Evolutionary conservation across 495 filamentous ascomycete species (phyloP).

Genomic region (Hypoxylon subgilvum): DNA sequence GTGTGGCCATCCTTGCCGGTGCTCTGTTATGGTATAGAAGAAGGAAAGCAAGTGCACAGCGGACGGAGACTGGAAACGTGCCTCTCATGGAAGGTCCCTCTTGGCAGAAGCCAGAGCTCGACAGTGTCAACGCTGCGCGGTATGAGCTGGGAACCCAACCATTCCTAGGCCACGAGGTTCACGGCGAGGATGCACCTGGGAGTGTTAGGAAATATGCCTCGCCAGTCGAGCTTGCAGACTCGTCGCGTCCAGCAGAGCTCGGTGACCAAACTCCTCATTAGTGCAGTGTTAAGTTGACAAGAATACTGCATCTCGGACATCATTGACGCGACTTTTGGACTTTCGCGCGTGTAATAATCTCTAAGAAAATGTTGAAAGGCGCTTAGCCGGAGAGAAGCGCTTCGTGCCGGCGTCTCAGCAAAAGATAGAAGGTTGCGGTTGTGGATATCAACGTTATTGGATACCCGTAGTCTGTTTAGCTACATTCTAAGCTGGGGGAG

Average conservation of each 20-base stretch:
- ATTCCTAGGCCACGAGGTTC: not conserved
- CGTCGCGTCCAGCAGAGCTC: not conserved
- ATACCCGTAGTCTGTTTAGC: no score
- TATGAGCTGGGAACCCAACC: not conserved
- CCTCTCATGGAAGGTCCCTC: not conserved
- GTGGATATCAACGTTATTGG: no score
- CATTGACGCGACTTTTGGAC: no score
- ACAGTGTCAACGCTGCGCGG: not conserved
- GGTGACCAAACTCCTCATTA: no score
- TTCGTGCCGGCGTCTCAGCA: no score
- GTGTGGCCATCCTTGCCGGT: conserved; percentile 3
- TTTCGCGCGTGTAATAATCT: no score
- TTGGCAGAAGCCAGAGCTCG: conserved; percentile 8
- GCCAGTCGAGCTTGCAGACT: not conserved
- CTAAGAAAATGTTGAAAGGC: no score
- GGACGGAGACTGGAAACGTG: not conserved
- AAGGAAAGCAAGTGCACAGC: not conserved
- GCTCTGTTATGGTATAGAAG: not conserved
- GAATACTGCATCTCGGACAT: no score
- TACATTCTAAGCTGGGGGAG: no score
- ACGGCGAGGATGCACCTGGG: not conserved
- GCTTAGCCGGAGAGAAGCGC: no score
- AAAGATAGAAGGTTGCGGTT: no score
- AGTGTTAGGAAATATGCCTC: not conserved
- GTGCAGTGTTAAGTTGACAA: not conserved